A percentile compares a stretch with the other conserved stretches of the same genome.
phyloP scores from a whole-genome alignment of 257 asterid genomes.

The Nicotiana otophora region DNA sequence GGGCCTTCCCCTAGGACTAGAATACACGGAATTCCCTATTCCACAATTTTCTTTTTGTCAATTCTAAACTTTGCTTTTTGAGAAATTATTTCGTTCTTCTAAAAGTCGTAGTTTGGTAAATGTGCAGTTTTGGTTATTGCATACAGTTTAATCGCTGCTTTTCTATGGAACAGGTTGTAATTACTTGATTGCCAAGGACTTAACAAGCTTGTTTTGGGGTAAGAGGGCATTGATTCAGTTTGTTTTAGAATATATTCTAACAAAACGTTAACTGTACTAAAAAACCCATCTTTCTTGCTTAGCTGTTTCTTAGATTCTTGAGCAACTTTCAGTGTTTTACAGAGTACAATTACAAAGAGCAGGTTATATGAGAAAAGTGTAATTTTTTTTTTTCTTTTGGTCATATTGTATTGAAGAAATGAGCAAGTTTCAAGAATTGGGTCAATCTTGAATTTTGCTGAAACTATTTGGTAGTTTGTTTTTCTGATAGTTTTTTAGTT shows the following conservation, averaged over 20 bases:
- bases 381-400: neutral
- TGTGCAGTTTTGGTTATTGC: neutral
- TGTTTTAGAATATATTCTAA: conserved; percentile 2
- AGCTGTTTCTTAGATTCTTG: neutral
- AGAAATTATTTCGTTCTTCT: neutral
- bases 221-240: neutral
- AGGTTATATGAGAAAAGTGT: neutral
- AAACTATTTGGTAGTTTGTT: neutral
- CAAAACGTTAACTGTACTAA: neutral
- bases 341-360: neutral
- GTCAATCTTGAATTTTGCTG: neutral
- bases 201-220: neutral
- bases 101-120: neutral
- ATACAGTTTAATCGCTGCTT: neutral
- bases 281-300: neutral
- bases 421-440: neutral
- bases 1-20: neutral
- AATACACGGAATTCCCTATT: neutral
- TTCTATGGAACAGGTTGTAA: neutral
- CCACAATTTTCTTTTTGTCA: neutral
- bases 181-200: neutral
- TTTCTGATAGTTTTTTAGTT: neutral
- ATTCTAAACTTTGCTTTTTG: conserved; percentile 1
- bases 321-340: neutral
- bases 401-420: conserved; percentile 4